phyloP scores from a whole-genome alignment of 495 filamentous ascomycete species.

The Amorphotheca resinae region DNA sequence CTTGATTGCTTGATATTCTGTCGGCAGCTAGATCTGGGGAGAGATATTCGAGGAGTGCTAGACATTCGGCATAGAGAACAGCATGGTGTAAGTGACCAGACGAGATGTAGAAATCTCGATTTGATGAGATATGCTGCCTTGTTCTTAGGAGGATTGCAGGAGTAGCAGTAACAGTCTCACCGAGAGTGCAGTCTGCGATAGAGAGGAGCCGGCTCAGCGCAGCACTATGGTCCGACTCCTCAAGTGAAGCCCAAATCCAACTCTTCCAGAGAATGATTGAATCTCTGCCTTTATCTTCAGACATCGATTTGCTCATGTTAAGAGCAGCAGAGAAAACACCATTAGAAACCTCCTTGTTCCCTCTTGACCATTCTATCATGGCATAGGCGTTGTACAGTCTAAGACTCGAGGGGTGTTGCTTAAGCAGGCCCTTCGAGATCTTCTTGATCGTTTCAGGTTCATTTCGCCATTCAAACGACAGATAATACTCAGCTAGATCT shows the following conservation, averaged over 20 bases:
- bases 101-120: slow-evolving; percentile 43
- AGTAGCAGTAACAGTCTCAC: slow-evolving; percentile 11
- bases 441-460: slow-evolving; percentile 48
- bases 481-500: slow-evolving; percentile 52
- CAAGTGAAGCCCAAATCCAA: slow-evolving; percentile 60
- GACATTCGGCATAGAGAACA: slow-evolving; percentile 41
- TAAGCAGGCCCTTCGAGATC: slow-evolving; percentile 59
- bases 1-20: slow-evolving; percentile 27
- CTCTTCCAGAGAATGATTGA: slow-evolving; percentile 48
- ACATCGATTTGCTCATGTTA: slow-evolving; percentile 36
- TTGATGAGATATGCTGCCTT: slow-evolving; percentile 41
- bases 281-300: slow-evolving; percentile 10
- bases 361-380: slow-evolving; percentile 51
- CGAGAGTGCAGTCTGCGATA: slow-evolving; percentile 18
- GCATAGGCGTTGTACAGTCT: slow-evolving; percentile 70
- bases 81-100: slow-evolving; percentile 31
- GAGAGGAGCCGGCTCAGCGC: slow-evolving; percentile 27
- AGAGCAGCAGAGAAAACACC: slow-evolving; percentile 57
- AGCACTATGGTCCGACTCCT: slow-evolving; percentile 29
- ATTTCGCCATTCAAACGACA: slow-evolving; percentile 55
- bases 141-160: slow-evolving; percentile 38
- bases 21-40: slow-evolving; percentile 24
- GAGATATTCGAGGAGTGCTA: slow-evolving; percentile 55
- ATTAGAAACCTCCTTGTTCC: slow-evolving; percentile 39
- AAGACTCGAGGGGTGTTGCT: slow-evolving; percentile 48